Evolutionary conservation across 257 asterid genomes (phyloP), one percentile per base, ranked within the genome.

Genomic region (Paulownia fortunei): DNA sequence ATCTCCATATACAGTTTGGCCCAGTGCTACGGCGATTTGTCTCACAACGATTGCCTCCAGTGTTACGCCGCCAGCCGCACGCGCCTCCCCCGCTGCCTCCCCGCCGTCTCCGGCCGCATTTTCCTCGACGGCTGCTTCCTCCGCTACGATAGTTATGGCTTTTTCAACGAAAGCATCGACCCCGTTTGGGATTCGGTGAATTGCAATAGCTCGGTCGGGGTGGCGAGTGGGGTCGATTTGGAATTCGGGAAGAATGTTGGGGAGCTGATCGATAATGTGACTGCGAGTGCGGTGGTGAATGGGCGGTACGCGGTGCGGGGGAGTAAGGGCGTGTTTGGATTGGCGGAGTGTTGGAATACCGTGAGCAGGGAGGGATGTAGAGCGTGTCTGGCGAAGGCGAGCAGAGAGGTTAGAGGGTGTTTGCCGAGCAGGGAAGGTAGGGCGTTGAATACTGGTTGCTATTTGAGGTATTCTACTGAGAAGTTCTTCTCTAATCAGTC

Each of bases 301-400:
- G 83, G 76, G 3, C 86, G 94, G 7, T 82, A 77, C 80, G 94
- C 96, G 18, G 87, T 64, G 77, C 62, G 24, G 77, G 88, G 84
- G 72, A 51, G 66, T 67, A 82, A 81, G 56, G 96, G 97, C 46
- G 93, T 88, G 78, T 92, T 81, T 80, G 98, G 96, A 49, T 87
- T 94, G 90, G 97, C 96, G 41, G 90, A 92, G 88, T 94, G 98
- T 77, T 94, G 98, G 98, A 80, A 76, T 63, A 92, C 92, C 26
- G 72, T 94, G 86, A 87, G 83, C 51, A 24, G 16, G 42, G 83
- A 86, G 5, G 93, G 96, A 67, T 94, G 98, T 76, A 81, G 87
- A 78, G 82, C 74, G 72, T 94, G 98, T 82, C 88, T 94, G 89
- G 89, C 80, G 7, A 88, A 87, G 84, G 98, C 97, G 39, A 84